A percentile compares a stretch with the other conserved stretches of the same genome.
These are phyloP conservation scores for Rhizoctonia solani DNA, from an alignment of 1,284 basidiomycete species.

Conservation along the genomic window DNA sequence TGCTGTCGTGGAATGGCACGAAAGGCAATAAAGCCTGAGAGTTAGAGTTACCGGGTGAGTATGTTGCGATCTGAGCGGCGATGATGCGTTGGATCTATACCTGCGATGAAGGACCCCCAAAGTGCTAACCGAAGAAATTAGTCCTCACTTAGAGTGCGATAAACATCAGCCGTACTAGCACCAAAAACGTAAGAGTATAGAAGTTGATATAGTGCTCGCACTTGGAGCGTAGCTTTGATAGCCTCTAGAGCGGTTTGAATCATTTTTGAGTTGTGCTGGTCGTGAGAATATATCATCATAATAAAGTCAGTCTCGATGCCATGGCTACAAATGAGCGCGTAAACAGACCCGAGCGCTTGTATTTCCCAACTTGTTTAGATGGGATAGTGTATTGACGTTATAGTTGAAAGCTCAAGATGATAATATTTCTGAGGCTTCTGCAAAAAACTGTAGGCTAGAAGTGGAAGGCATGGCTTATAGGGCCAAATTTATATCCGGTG, in stretches of 20 bases:
- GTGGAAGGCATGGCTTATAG: too few species aligned
- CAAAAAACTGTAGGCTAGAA: too few species aligned
- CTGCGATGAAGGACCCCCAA: conserved; percentile 36
- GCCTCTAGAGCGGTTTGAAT: background rate
- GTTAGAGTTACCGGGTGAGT: background rate
- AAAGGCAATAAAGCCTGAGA: conserved; percentile 36
- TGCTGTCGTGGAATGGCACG: conserved; percentile 56
- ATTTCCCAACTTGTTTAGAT: background rate
- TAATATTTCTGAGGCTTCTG: too few species aligned
- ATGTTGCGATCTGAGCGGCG: too few species aligned
- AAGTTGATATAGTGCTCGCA: conserved; percentile 16
- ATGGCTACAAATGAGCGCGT: background rate
- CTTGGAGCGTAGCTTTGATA: conserved; percentile 1
- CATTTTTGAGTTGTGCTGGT: conserved; percentile 16
- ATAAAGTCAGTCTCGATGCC: background rate
- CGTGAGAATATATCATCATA: background rate
- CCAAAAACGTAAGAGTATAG: conserved; percentile 30
- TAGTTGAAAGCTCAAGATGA: too few species aligned
- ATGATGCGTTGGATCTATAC: background rate
- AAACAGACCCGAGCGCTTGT: background rate
- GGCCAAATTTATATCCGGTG: background rate
- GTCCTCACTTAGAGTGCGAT: background rate
- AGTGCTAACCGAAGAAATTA: conserved; percentile 25
- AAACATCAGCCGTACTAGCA: conserved; percentile 10
- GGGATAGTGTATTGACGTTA: background rate